A percentile compares a stretch with the other conserved stretches of the same genome.
phyloP scores from a whole-genome alignment of 202 grass and related monocot species.

The Panicum hallii region DNA sequence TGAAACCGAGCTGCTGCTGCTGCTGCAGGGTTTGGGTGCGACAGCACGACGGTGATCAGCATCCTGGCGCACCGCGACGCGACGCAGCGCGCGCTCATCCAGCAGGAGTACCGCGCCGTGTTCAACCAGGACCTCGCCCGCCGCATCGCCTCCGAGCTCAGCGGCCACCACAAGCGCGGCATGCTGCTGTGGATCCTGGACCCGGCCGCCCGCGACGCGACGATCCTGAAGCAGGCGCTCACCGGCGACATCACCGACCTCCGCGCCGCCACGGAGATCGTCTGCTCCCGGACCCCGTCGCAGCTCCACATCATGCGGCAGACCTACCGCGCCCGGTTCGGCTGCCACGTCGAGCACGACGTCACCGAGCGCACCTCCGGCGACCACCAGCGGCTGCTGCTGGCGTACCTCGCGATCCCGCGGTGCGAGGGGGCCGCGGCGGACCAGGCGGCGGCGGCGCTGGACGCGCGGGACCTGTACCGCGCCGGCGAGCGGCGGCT shows the following conservation, averaged over 20 bases:
- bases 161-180: constrained; percentile 65
- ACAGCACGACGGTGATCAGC: constrained; percentile 67
- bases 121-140: constrained; percentile 64
- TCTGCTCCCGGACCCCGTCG: constrained; percentile 78
- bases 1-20: no score
- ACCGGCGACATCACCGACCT: constrained; percentile 60
- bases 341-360: constrained; percentile 67
- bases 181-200: constrained; percentile 87
- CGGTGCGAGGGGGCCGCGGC: constrained; percentile 1
- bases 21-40: constrained; percentile 75
- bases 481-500: constrained; percentile 75
- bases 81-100: constrained; percentile 58
- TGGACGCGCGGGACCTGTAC: constrained; percentile 70
- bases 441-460: constrained; percentile 42
- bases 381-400: constrained; percentile 77
- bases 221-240: constrained; percentile 66
- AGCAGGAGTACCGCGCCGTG: constrained; percentile 66
- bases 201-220: constrained; percentile 69
- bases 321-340: constrained; percentile 62
- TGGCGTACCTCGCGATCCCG: constrained; percentile 52
- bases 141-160: constrained; percentile 68
- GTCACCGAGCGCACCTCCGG: constrained; percentile 54
- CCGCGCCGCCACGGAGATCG: constrained; percentile 62
- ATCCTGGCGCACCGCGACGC: constrained; percentile 88
- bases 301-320: constrained; percentile 65